phyloP scores from a whole-genome alignment of 441 rosid genomes.

The Gossypium aridum region DNA sequence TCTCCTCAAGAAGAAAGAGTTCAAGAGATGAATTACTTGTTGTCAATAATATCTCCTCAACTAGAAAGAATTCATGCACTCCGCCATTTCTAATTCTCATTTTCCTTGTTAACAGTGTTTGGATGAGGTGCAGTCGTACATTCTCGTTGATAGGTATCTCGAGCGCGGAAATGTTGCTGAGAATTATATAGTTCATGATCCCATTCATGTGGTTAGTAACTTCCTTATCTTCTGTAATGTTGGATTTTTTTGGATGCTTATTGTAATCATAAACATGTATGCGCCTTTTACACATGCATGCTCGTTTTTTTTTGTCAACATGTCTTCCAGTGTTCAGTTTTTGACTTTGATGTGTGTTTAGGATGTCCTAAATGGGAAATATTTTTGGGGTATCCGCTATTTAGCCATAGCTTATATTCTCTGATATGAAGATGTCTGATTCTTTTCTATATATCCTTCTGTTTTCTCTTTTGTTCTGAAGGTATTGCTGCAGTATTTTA shows the following conservation, averaged over 20 bases:
- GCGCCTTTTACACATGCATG: neutral
- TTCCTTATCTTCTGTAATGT: neutral
- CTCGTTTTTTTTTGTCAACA: neutral
- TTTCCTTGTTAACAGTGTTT: constrained; percentile 45
- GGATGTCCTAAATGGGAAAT: neutral
- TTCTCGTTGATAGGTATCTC: constrained; percentile 63
- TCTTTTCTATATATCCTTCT: constrained; percentile 3
- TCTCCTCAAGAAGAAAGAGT: neutral
- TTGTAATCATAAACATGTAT: neutral
- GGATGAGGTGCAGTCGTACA: constrained; percentile 93
- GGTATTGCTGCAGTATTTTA: constrained; percentile 77
- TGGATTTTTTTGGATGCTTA: neutral
- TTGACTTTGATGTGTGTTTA: neutral
- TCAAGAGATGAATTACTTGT: neutral
- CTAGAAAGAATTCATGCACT: neutral
- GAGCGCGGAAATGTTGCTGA: constrained; percentile 31
- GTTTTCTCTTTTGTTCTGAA: constrained; percentile 29
- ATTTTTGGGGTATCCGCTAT: neutral
- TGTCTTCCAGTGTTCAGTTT: neutral
- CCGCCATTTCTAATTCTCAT: neutral
- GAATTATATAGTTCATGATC: constrained; percentile 46
- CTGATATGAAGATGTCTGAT: neutral
- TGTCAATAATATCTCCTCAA: neutral
- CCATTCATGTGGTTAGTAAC: constrained; percentile 57
- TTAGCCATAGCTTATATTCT: neutral